phyloP scores from a whole-genome alignment of 306 rosid genomes.

The Quercus gilva region DNA sequence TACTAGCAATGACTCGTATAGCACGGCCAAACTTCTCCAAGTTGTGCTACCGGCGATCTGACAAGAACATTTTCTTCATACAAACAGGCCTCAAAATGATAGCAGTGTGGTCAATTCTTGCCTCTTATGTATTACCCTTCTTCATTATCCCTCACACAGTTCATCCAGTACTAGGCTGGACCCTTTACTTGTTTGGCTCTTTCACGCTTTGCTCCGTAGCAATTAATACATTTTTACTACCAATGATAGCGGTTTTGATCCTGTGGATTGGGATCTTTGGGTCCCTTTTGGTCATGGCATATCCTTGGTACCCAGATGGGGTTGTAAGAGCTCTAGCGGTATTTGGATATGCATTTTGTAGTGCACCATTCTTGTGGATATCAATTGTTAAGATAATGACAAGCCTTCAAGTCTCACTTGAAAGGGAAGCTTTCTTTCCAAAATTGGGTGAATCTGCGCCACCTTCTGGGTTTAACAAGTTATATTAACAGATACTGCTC shows the following conservation, averaged over 20 bases:
- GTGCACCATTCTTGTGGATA: conserved; percentile 67
- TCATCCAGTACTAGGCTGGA: conserved; percentile 88
- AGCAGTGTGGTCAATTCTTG: conserved; percentile 66
- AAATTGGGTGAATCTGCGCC: conserved; percentile 59
- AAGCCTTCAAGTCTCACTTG: conserved; percentile 63
- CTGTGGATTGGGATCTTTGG: conserved; percentile 61
- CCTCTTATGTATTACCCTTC: conserved; percentile 66
- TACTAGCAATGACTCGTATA: conserved; percentile 62
- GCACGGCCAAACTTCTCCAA: conserved; percentile 70
- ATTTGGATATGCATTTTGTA: conserved; percentile 66
- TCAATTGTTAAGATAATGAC: conserved; percentile 44
- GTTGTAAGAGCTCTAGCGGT: conserved; percentile 67
- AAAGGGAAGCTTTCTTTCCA: conserved; percentile 64
- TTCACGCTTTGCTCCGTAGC: conserved; percentile 59
- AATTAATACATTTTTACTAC: conserved; percentile 58
- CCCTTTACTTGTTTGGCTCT: conserved; percentile 60
- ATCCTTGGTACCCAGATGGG: conserved; percentile 73
- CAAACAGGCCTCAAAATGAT: conserved; percentile 54
- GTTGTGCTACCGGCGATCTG: conserved; percentile 66
- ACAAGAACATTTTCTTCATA: conserved; percentile 44
- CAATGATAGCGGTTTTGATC: conserved; percentile 53
- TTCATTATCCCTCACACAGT: conserved; percentile 68
- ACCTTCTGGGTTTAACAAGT: conserved; percentile 53
- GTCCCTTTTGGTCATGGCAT: conserved; percentile 69
- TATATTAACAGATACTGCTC: conserved; percentile 27